Conservation (phyloP, 1,284 basidiomycete genomes). For the Sanghuangporus weigelae region DNA sequence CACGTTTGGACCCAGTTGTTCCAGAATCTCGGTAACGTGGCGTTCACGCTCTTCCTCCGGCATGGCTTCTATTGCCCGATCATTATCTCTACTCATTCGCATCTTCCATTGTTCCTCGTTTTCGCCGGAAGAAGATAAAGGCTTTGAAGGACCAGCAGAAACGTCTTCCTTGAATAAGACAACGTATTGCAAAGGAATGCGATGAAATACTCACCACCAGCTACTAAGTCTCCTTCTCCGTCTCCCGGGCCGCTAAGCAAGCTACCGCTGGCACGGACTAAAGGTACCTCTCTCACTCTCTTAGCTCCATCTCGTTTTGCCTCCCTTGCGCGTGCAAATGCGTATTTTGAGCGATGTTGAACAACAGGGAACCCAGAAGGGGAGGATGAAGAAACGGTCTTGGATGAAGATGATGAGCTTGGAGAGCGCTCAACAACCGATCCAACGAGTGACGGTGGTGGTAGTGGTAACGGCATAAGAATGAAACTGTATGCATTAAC, state of each 20-base stretch:
- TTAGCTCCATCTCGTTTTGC: slow-evolving; percentile 15
- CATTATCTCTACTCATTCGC: slow-evolving; percentile 14
- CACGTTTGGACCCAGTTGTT: slow-evolving; percentile 35
- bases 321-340: slow-evolving; percentile 26
- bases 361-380: slow-evolving; percentile 24
- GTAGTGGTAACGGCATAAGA: slow-evolving; percentile 8
- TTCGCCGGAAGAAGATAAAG: neutral
- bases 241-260: neutral
- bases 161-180: neutral
- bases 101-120: slow-evolving; percentile 18
- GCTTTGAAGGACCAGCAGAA: neutral
- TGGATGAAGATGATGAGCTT: slow-evolving; percentile 24
- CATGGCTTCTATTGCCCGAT: slow-evolving; percentile 31
- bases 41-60: slow-evolving; percentile 32
- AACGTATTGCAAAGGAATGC: neutral
- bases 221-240: neutral
- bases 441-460: slow-evolving; percentile 38
- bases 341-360: slow-evolving; percentile 22
- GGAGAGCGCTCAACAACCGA: slow-evolving; percentile 53
- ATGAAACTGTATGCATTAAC: neutral
- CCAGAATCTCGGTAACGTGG: slow-evolving; percentile 36
- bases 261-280: slow-evolving; percentile 7
- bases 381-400: slow-evolving; percentile 27
- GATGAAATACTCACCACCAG: neutral
- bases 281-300: slow-evolving; percentile 19